Evolutionary conservation across 2,329 filamentous ascomycete genomes (phyloP), one percentile per base, ranked within the genome.

Genomic region (Graphilbum sp.): DNA sequence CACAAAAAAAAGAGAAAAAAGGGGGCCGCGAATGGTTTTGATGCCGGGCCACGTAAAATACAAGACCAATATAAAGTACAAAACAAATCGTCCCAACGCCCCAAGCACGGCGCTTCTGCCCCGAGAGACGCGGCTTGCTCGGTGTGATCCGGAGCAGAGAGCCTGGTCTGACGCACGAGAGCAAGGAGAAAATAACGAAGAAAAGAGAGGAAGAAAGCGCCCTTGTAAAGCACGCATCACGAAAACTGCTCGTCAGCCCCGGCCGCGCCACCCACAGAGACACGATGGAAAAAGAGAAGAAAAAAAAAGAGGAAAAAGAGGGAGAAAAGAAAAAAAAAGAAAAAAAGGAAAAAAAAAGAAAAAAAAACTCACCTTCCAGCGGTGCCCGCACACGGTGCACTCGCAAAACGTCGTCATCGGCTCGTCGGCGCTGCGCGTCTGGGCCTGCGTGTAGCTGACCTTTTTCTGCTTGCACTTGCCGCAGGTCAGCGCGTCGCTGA

Each of bases 391-490:
- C 45, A 72, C 65, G 52, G 72, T 74, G 53, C 76, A 81, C 54
- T 79, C 74, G 60, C 76, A 81, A 56, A 81, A 81, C 27, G 76
- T 81, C 44, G 76, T 81, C 76, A 81, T 81, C 47, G 88, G 88
- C 62, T 96, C 90, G 71, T 98, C 90, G 47, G 90, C 90, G 63
- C 75, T 82, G 46, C 90, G 72, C 15, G 90, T 98, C 67, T 98
- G 90, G 5, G 90, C 90, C 62, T 98, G 90, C 35, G 75, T 85
- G 61, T 98, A 98, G 59, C 80, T 86, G 54, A 96, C 90, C 67
- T 85, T 87, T 66, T 82, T 87, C 69, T 93, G 71, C 51, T 82
- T 82, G 62, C 90, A 98, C 59, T 86, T 87, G 53, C 85, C 75
- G 62, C 90, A 98, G 60, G 84, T 79, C 52, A 96, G 69, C 41